Conservation (phyloP, 345 rosid species). For the Draba incana region DNA sequence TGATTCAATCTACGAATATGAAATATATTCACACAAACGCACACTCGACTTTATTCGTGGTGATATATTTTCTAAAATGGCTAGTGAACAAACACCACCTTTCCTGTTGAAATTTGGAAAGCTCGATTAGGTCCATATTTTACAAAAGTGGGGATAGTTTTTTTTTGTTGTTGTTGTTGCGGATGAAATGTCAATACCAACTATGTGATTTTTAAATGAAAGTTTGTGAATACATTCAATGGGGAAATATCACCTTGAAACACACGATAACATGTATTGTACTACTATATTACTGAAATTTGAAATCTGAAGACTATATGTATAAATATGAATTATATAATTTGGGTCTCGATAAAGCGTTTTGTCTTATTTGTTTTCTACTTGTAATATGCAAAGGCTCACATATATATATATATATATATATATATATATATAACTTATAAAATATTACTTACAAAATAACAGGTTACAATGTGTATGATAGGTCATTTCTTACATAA, state of each 20-base stretch:
- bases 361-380: not conserved
- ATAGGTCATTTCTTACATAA: not conserved
- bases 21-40: too few relatives aligned
- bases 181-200: conserved; percentile 39
- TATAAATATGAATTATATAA: too few relatives aligned
- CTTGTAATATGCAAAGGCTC: not conserved
- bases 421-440: too few relatives aligned
- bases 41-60: conserved; percentile 3
- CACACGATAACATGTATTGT: not conserved
- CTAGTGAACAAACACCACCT: conserved; percentile 42
- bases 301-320: not conserved
- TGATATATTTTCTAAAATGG: conserved; percentile 21
- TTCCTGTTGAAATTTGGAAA: conserved; percentile 34
- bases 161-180: conserved; percentile 16
- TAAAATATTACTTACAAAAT: too few relatives aligned
- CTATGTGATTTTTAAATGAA: conserved; percentile 11
- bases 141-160: conserved; percentile 7
- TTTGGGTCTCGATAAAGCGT: not conserved
- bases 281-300: not conserved
- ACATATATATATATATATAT: too few relatives aligned
- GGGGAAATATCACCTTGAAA: not conserved
- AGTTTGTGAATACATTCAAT: not conserved
- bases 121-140: conserved; percentile 20
- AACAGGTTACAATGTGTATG: not conserved
- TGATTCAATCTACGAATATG: too few relatives aligned